Percentiles rank a stretch among this genome's conserved stretches.
Evolutionary conservation across 805 yeast genomes (phyloP).

Genomic region (Wickerhamiella cacticola): DNA sequence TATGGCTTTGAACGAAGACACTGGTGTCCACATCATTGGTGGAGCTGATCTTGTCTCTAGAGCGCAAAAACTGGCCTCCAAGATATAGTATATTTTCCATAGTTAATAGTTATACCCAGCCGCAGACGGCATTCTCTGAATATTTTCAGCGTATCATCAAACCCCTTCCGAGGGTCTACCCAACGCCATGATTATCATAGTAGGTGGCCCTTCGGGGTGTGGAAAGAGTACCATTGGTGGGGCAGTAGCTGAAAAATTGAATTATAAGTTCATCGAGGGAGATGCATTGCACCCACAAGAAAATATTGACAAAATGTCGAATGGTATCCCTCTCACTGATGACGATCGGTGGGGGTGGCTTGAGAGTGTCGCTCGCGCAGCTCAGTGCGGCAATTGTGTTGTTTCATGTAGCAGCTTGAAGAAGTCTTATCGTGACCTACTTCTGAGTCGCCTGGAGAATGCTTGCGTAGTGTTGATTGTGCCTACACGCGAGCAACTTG

Average conservation of each 20-base stretch:
- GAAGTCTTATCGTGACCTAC: slow-evolving; percentile 51
- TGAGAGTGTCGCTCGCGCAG: slow-evolving; percentile 34
- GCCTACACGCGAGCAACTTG: slow-evolving; percentile 49
- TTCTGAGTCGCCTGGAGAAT: slow-evolving; percentile 31
- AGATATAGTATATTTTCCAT: no score
- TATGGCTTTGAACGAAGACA: slow-evolving; percentile 29
- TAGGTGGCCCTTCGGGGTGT: slow-evolving; percentile 95
- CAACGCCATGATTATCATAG: slow-evolving; percentile 29
- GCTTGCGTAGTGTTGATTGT: slow-evolving; percentile 54
- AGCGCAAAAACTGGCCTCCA: not conserved
- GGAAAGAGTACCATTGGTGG: slow-evolving; percentile 79
- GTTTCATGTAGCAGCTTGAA: slow-evolving; percentile 83
- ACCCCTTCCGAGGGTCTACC: not conserved
- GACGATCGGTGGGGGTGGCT: slow-evolving; percentile 94
- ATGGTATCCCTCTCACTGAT: slow-evolving; percentile 71
- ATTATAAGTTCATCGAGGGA: slow-evolving; percentile 66
- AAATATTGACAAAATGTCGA: slow-evolving; percentile 73
- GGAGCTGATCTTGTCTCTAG: not conserved
- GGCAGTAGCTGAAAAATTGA: slow-evolving; percentile 35
- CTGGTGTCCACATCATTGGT: slow-evolving; percentile 19
- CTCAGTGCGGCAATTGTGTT: slow-evolving; percentile 32
- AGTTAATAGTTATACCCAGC: no score
- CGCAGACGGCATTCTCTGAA: no score
- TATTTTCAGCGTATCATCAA: not conserved
- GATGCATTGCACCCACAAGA: slow-evolving; percentile 62